A percentile compares a stretch with the other conserved stretches of the same genome.
Conservation (phyloP, 2,329 filamentous ascomycete species). For the Alternaria postmessia region DNA sequence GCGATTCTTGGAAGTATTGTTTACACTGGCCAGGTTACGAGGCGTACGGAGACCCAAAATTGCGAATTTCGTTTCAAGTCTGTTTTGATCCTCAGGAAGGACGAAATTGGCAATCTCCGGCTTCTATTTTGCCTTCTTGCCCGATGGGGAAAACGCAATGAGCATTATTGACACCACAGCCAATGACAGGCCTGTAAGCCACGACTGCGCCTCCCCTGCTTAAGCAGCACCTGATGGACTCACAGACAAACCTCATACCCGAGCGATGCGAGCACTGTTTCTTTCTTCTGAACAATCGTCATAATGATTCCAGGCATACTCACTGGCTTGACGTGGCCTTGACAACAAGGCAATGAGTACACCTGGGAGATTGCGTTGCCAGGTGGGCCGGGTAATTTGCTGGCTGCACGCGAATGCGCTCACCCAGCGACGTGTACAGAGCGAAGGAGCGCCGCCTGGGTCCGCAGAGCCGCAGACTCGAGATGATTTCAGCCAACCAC, state of each 20-base stretch:
- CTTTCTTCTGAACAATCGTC: conserved; percentile 11
- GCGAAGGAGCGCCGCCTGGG: conserved; percentile 5
- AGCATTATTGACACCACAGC: conserved; percentile 2
- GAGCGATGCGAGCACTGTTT: conserved; percentile 10
- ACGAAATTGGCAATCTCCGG: conserved; percentile 26
- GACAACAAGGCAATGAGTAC: conserved; percentile 6
- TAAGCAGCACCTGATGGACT: conserved; percentile 6
- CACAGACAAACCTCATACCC: conserved; percentile 14
- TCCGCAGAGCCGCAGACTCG: conserved; percentile 21
- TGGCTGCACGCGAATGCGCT: conserved; percentile 3
- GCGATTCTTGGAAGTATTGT: conserved; percentile 8
- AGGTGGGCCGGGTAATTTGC: conserved; percentile 16
- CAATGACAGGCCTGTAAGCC: conserved; percentile 16
- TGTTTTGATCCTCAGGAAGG: conserved; percentile 15
- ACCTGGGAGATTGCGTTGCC: conserved; percentile 14
- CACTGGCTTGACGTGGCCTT: conserved; percentile 16
- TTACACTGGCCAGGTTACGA: conserved; percentile 14
- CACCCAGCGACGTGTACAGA: conserved; percentile 5
- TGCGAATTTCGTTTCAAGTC: conserved; percentile 23
- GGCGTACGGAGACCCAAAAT: conserved; percentile 15
- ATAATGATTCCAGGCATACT: conserved; percentile 2
- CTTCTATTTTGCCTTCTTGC: neutral
- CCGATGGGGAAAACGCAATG: conserved; percentile 9
- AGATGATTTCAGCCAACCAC: conserved; percentile 13
- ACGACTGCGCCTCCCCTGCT: conserved; percentile 18